phyloP scores from a whole-genome alignment of 768 basidiomycete genomes.

The Rhodotorula graminis region DNA sequence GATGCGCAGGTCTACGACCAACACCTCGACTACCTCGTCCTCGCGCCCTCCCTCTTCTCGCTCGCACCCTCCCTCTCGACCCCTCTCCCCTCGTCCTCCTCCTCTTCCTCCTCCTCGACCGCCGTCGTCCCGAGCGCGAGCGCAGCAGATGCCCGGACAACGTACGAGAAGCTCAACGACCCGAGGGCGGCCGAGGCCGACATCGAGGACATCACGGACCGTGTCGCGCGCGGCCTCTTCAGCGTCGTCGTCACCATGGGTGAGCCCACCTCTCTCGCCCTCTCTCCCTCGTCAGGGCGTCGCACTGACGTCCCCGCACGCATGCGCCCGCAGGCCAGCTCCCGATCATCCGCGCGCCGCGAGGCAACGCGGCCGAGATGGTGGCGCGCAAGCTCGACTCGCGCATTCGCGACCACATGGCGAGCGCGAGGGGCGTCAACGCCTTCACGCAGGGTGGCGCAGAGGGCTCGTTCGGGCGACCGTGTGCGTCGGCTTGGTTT shows the following conservation, averaged over 20 bases:
- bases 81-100: constrained; percentile 39
- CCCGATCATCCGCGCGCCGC: constrained; percentile 87
- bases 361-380: constrained; percentile 98
- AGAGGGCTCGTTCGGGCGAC: constrained; percentile 57
- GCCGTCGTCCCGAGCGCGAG: not conserved
- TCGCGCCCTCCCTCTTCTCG: constrained; percentile 87
- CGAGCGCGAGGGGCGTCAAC: constrained; percentile 48
- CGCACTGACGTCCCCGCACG: not conserved
- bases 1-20: constrained; percentile 79
- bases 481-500: not conserved
- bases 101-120: constrained; percentile 47
- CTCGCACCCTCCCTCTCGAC: constrained; percentile 59
- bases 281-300: not conserved
- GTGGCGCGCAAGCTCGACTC: constrained; percentile 92
- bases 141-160: constrained; percentile 48
- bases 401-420: constrained; percentile 79
- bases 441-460: constrained; percentile 40
- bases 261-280: constrained; percentile 45
- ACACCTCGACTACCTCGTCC: constrained; percentile 91
- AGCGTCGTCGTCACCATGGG: constrained; percentile 84
- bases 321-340: constrained; percentile 62
- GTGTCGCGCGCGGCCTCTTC: constrained; percentile 82
- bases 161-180: constrained; percentile 84
- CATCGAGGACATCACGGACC: constrained; percentile 89
- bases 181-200: constrained; percentile 81